Evolutionary conservation across 2,329 filamentous ascomycete species (phyloP), one percentile per base, ranked within the genome.

Genomic region (Aplosporella prunicola): DNA sequence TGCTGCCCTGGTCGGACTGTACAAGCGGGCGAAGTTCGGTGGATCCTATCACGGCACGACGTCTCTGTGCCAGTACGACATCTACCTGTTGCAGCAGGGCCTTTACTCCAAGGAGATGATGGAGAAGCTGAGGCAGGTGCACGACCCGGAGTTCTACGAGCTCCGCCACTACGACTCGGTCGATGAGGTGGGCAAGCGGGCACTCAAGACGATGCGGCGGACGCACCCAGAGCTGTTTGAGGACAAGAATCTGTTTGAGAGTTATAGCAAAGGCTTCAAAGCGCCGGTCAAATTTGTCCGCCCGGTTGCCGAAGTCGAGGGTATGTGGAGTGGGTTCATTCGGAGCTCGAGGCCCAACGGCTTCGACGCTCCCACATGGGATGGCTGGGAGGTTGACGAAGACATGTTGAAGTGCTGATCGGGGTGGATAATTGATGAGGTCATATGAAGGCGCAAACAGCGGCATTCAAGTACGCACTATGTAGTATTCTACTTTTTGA

Each of bases 1-100:
- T 46, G 75, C 78, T 3, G 78, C 78, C 0, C 54, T 85, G 23
- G 68, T 68, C 0, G 80, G 78, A 1, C 64, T 84, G 7, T 76
- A 75, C 48, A 69, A 71, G 47, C 68, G 80, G 20, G 72, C 78
- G 0, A 76, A 68, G 7, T 55, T 61, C 9, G 80, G 80, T 13
- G 80, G 80, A 1, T 80, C 76, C 1, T 82, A 78, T 66, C 66
- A 76, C 41, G 78, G 78, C 32, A 74, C 71, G 35, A 74, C 71
- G 0, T 79, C 75, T 2, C 62, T 83, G 13, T 66, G 77, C 49
- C 78, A 83, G 47, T 83, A 83, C 51, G 77, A 84, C 44, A 65
- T 82, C 1, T 68, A 80, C 2, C 66, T 83, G 15, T 71, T 82
- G 48, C 66, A 70, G 13, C 64, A 75, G 0, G 78, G 78, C 1